Percentiles rank a stretch among this genome's conserved stretches.
Evolutionary conservation across 169 alveolate genomes (phyloP).

Genomic region (Amoebophrya sp.): DNA sequence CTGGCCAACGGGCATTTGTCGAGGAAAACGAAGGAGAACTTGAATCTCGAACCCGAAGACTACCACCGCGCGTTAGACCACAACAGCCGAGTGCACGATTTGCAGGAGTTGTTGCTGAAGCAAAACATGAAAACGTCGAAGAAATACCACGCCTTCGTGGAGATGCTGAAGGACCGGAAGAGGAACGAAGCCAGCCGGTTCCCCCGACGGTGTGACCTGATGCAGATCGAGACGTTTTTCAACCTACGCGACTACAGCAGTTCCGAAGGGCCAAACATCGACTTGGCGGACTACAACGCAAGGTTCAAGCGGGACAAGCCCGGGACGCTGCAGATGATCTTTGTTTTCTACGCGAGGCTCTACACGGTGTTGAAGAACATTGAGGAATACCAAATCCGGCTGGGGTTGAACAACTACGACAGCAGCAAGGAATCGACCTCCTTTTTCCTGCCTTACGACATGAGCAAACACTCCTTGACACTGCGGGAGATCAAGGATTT

Average conservation of each 20-base stretch:
- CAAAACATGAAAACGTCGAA: neutral
- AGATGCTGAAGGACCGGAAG: neutral
- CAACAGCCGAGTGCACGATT: neutral
- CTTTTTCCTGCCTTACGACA: constrained; percentile 18
- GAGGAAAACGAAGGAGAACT: neutral
- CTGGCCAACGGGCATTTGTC: neutral
- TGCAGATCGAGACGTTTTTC: neutral
- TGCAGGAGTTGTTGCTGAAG: neutral
- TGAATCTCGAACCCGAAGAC: neutral
- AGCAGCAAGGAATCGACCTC: neutral
- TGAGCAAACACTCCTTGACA: neutral
- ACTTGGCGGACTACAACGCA: neutral
- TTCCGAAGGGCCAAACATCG: neutral
- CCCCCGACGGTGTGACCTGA: neutral
- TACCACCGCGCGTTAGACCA: neutral
- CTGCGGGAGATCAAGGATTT: constrained; percentile 19
- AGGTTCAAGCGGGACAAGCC: constrained; percentile 5
- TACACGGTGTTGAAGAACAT: neutral
- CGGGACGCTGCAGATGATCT: neutral
- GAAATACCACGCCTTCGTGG: neutral
- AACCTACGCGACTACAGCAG: neutral
- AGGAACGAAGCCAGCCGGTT: neutral
- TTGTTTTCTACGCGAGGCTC: constrained; percentile 2
- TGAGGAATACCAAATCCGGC: neutral
- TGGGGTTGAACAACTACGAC: neutral